Evolutionary conservation across 805 yeast genomes (phyloP).

Genomic region (Clavispora fructus): DNA sequence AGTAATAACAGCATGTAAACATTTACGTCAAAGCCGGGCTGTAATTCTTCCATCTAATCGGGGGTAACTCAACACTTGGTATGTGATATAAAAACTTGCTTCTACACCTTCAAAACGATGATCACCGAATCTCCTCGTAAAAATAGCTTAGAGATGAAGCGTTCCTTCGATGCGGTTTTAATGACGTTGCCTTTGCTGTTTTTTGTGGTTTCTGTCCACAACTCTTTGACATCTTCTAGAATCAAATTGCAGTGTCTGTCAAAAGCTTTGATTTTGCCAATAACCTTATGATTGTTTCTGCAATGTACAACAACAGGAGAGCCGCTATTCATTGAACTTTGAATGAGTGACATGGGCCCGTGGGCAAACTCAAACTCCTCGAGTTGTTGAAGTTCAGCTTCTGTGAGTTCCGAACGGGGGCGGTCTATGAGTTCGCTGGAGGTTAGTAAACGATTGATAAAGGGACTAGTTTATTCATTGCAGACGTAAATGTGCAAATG

Average conservation of each 20-base stretch:
- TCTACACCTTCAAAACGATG: constrained; percentile 54
- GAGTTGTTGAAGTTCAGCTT: constrained; percentile 68
- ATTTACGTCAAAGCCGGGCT: too few relatives aligned
- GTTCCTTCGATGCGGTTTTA: constrained; percentile 53
- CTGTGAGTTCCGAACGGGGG: constrained; percentile 75
- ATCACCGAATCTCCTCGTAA: constrained; percentile 94
- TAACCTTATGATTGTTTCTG: constrained; percentile 86
- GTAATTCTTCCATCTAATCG: neutral
- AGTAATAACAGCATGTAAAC: too few relatives aligned
- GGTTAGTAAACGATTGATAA: constrained; percentile 20
- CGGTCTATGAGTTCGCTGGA: constrained; percentile 61
- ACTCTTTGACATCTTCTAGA: constrained; percentile 84
- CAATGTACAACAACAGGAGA: constrained; percentile 82
- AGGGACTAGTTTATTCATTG: neutral
- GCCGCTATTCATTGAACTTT: constrained; percentile 69
- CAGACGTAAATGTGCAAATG: neutral
- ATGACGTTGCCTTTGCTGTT: constrained; percentile 67
- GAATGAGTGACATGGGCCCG: constrained; percentile 90
- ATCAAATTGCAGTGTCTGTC: constrained; percentile 96
- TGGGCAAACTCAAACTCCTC: constrained; percentile 86
- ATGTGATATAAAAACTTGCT: neutral
- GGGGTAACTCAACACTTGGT: too few relatives aligned
- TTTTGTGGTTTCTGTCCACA: constrained; percentile 64
- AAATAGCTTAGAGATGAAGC: constrained; percentile 86
- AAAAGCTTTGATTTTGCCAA: constrained; percentile 88